phyloP scores from a whole-genome alignment of 1,284 basidiomycete genomes.

The Taiwanofungus camphoratus region DNA sequence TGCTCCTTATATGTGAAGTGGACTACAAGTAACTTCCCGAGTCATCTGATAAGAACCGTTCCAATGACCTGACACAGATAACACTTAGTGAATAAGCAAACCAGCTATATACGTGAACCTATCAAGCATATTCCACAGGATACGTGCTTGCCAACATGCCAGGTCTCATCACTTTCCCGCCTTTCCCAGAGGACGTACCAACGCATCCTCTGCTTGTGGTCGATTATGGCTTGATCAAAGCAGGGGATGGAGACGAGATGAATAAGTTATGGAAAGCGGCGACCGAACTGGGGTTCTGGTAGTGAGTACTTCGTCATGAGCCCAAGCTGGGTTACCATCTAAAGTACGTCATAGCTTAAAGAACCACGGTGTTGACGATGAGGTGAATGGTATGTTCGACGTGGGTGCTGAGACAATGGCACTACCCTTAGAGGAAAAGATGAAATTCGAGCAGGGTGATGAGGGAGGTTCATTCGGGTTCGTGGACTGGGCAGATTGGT shows the following conservation, averaged over 20 bases:
- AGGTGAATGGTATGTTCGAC: slow-evolving; percentile 49
- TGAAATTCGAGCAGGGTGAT: slow-evolving; percentile 59
- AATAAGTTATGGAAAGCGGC: slow-evolving; percentile 28
- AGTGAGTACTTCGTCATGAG: slow-evolving; percentile 20
- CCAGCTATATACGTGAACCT: too few species aligned
- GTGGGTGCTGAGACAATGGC: slow-evolving; percentile 50
- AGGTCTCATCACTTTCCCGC: slow-evolving; percentile 13
- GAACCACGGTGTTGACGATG: slow-evolving; percentile 47
- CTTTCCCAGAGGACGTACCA: slow-evolving; percentile 31
- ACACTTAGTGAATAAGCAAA: too few species aligned
- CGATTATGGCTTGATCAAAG: slow-evolving; percentile 27
- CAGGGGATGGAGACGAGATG: slow-evolving; percentile 23
- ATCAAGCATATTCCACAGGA: too few species aligned
- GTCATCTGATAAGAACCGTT: too few species aligned
- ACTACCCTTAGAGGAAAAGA: slow-evolving; percentile 53
- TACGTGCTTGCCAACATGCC: slow-evolving; percentile 17
- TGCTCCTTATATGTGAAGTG: too few species aligned
- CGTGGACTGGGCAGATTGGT: slow-evolving; percentile 10
- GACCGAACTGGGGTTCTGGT: slow-evolving; percentile 31
- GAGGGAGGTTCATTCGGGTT: slow-evolving; percentile 53
- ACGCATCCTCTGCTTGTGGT: slow-evolving; percentile 33
- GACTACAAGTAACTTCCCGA: too few species aligned
- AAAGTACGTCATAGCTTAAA: slow-evolving; percentile 38
- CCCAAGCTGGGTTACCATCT: slow-evolving; percentile 2
- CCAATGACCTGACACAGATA: too few species aligned